Evolutionary conservation across 768 basidiomycete genomes (phyloP), one percentile per base, ranked within the genome.

Genomic region (Tricholoma hemisulphureum): DNA sequence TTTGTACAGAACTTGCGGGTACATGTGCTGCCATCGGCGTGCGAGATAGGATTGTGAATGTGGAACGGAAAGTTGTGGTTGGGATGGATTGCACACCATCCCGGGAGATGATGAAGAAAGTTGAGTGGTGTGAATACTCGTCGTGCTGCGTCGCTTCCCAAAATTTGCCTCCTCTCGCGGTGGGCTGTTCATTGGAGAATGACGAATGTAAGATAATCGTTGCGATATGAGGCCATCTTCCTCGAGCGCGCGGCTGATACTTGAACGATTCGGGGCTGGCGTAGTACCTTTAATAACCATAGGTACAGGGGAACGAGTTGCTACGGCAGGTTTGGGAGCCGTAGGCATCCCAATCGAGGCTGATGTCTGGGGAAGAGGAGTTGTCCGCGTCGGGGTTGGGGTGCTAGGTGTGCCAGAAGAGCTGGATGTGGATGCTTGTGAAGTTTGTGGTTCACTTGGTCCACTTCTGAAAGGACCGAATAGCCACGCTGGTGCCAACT

Each of bases 21-120:
- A 88, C 58, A 89, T 82, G 67, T 96, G 93, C 62, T 95, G 87
- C 95, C 95, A 98, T 18, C 95, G 77, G 41, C 90, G 79, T 2
- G 93, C 92, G n/a, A 94, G 83, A 10, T 85, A 86, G 1, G 84
- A 80, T 60, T 89, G 87, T 0, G 81, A 75, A 57, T 86, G 82
- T 0, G 88, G 80, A 10, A 88, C 77, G 1, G 79, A 70, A 4
- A 80, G 72, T 41, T 80, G 77, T 1, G 85, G 86, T 43, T 83
- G 84, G 0, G 86, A 88, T 0, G 92, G 92, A 59, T 93, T 92
- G 31, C 82, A 75, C 7, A 81, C 75, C 16, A 73, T 64, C 28
- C 72, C 70, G 53, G 73, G 82, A 7, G 83, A 82, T 11, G 83
- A 82, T 5, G 83, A 80, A 6, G 80, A 69, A 1, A 77, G 69